phyloP scores from a whole-genome alignment of 2,329 filamentous ascomycete genomes.

The Penicillium oxalicum region DNA sequence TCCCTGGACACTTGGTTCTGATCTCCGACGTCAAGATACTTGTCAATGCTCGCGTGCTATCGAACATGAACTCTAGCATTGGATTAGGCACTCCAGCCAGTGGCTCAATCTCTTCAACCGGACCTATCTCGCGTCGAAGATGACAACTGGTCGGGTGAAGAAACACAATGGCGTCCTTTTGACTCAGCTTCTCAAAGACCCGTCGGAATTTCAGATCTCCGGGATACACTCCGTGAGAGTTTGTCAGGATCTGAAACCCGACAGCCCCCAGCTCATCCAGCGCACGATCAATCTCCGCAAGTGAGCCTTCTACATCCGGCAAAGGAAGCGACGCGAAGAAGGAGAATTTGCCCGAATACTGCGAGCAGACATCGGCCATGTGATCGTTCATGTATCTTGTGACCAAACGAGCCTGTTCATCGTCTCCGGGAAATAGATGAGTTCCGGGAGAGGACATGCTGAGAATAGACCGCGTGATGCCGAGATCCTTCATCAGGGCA shows the following conservation, averaged over 20 bases:
- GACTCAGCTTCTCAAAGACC: slow-evolving; percentile 47
- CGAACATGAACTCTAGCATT: slow-evolving; percentile 26
- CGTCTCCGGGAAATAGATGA: slow-evolving; percentile 39
- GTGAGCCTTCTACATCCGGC: slow-evolving; percentile 43
- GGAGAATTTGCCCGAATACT: slow-evolving; percentile 38
- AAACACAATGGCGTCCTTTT: slow-evolving; percentile 45
- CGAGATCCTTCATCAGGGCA: slow-evolving; percentile 45
- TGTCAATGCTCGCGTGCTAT: slow-evolving; percentile 21
- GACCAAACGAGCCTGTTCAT: slow-evolving; percentile 32
- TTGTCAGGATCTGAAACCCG: slow-evolving; percentile 49
- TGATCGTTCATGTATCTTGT: slow-evolving; percentile 34
- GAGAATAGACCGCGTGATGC: slow-evolving; percentile 49
- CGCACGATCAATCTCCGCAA: slow-evolving; percentile 45
- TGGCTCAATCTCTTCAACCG: slow-evolving; percentile 10
- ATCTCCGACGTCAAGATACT: slow-evolving; percentile 21
- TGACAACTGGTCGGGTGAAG: slow-evolving; percentile 47
- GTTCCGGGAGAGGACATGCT: slow-evolving; percentile 52
- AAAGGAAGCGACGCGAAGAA: slow-evolving; percentile 52
- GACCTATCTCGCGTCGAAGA: neutral
- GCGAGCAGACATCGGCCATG: slow-evolving; percentile 20
- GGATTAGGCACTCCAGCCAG: slow-evolving; percentile 16
- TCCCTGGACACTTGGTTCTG: slow-evolving; percentile 15
- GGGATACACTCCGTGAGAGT: slow-evolving; percentile 49
- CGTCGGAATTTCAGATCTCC: slow-evolving; percentile 43
- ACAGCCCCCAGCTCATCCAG: slow-evolving; percentile 43